phyloP scores from a whole-genome alignment of 208 protist species.

The Trypanosoma melophagium region DNA sequence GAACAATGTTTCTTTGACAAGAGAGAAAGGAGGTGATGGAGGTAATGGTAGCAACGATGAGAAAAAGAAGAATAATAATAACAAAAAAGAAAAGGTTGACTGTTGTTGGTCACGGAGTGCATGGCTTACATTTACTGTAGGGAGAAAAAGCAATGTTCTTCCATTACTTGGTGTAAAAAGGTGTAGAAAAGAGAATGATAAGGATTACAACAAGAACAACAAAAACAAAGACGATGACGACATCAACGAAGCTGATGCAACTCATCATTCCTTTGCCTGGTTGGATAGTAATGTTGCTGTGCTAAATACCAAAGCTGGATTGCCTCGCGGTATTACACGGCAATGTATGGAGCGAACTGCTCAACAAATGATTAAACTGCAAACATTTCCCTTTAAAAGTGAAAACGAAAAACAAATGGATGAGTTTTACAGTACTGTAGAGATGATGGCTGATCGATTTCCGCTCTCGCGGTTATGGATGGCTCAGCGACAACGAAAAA shows the following conservation, averaged over 20 bases:
- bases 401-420: background rate
- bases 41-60: background rate
- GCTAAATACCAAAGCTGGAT: conserved; percentile 71
- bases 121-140: conserved; percentile 18
- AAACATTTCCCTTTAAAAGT: background rate
- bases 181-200: too few relatives aligned
- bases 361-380: conserved; percentile 9
- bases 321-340: conserved; percentile 54
- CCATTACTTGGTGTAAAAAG: conserved; percentile 4
- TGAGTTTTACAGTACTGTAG: background rate
- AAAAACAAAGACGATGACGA: too few relatives aligned
- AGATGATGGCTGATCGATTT: conserved; percentile 24
- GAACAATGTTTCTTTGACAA: background rate
- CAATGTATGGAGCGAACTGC: conserved; percentile 16
- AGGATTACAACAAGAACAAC: too few relatives aligned
- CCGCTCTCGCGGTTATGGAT: conserved; percentile 66
- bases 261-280: conserved; percentile 5
- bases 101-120: conserved; percentile 27
- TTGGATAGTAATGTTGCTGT: conserved; percentile 20
- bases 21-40: too few relatives aligned
- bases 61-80: background rate
- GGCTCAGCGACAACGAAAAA: conserved; percentile 21
- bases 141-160: background rate
- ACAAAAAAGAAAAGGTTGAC: background rate
- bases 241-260: background rate